phyloP scores from a whole-genome alignment of 2,329 filamentous ascomycete genomes.

The Pyrenophora graminea region DNA sequence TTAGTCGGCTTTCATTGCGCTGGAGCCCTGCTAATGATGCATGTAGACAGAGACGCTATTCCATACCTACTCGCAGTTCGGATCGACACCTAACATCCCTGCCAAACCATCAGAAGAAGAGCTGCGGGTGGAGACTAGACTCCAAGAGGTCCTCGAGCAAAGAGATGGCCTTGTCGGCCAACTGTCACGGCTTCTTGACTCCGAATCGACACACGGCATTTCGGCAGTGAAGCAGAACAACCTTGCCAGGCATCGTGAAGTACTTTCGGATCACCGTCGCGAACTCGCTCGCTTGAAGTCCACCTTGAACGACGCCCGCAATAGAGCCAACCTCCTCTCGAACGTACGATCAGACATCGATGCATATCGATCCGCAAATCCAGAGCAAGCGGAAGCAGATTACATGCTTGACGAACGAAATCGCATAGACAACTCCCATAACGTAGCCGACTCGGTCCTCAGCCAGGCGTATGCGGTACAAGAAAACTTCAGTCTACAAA shows the following conservation, averaged over 20 bases:
- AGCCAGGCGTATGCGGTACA: slow-evolving; percentile 97
- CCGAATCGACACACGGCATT: slow-evolving; percentile 81
- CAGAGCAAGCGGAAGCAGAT: slow-evolving; percentile 82
- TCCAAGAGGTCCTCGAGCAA: slow-evolving; percentile 87
- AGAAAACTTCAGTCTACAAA: slow-evolving; percentile 83
- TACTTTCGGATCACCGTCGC: slow-evolving; percentile 82
- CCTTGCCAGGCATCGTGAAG: slow-evolving; percentile 85
- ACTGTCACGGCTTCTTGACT: slow-evolving; percentile 87
- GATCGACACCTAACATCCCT: slow-evolving; percentile 76
- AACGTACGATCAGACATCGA: slow-evolving; percentile 92
- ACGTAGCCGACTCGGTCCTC: slow-evolving; percentile 84
- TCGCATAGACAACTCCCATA: slow-evolving; percentile 86
- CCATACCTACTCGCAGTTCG: slow-evolving; percentile 88
- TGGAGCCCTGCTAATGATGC: slow-evolving; percentile 28
- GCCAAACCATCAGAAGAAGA: slow-evolving; percentile 86
- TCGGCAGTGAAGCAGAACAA: slow-evolving; percentile 98
- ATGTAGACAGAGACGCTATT: slow-evolving; percentile 79
- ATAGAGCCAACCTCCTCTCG: slow-evolving; percentile 85
- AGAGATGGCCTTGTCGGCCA: slow-evolving; percentile 81
- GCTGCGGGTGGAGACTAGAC: slow-evolving; percentile 73
- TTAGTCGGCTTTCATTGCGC: slow-evolving; percentile 16
- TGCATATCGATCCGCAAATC: slow-evolving; percentile 81
- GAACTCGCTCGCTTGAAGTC: slow-evolving; percentile 77
- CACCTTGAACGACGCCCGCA: slow-evolving; percentile 75
- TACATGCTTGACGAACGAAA: slow-evolving; percentile 94